Percentiles rank a stretch among this genome's conserved stretches.
Evolutionary conservation across 495 filamentous ascomycete species (phyloP).

Genomic region (Aspergillus steynii): DNA sequence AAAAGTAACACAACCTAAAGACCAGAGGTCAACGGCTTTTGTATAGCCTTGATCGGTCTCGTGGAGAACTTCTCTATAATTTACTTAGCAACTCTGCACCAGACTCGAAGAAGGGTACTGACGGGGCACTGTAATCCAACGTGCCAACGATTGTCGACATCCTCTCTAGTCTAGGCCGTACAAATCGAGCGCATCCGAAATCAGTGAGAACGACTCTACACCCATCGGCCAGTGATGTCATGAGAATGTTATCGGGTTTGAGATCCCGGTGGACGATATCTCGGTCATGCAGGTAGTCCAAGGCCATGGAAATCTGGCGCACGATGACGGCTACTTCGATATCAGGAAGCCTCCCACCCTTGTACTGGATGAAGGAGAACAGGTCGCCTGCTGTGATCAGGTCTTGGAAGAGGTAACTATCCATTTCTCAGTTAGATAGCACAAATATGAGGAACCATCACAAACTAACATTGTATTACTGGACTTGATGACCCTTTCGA

Average conservation of each 20-base stretch:
- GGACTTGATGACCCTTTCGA: slow-evolving; percentile 55
- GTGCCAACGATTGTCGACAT: slow-evolving; percentile 69
- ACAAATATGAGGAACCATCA: neutral
- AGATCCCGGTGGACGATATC: slow-evolving; percentile 65
- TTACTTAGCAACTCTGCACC: slow-evolving; percentile 22
- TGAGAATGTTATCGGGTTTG: slow-evolving; percentile 71
- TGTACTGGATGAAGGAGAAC: slow-evolving; percentile 58
- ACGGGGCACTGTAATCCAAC: slow-evolving; percentile 69
- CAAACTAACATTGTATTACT: slow-evolving; percentile 51
- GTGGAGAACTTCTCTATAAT: slow-evolving; percentile 45
- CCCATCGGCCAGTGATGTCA: slow-evolving; percentile 49
- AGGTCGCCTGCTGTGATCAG: slow-evolving; percentile 66
- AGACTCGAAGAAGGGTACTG: slow-evolving; percentile 38
- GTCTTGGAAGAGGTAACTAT: slow-evolving; percentile 67
- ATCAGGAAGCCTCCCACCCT: slow-evolving; percentile 45
- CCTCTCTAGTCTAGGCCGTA: slow-evolving; percentile 38
- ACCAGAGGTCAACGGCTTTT: slow-evolving; percentile 64
- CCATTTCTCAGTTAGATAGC: neutral
- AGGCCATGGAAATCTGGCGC: slow-evolving; percentile 59
- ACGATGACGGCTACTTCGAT: slow-evolving; percentile 56
- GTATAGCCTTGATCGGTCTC: slow-evolving; percentile 51
- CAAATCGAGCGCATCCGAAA: slow-evolving; percentile 63
- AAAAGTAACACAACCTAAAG: slow-evolving; percentile 54
- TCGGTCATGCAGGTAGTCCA: slow-evolving; percentile 59
- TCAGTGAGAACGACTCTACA: slow-evolving; percentile 70